Evolutionary conservation across 805 yeast species (phyloP).

Genomic region (Lachancea kluyveri): DNA sequence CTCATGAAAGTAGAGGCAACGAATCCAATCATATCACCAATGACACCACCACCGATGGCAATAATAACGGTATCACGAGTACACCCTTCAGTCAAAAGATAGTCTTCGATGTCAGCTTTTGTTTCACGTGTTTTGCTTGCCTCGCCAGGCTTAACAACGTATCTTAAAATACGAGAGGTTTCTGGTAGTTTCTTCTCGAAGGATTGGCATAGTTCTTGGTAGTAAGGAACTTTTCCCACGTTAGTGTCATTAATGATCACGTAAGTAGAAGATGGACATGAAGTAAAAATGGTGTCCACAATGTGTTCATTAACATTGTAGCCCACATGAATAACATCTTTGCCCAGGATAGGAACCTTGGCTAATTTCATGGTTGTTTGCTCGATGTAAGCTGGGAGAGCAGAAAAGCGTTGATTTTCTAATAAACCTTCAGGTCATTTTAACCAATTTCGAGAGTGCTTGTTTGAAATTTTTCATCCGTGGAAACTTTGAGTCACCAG

Average conservation of each 20-base stretch:
- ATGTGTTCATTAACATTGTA: conserved; percentile 71
- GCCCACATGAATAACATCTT: conserved; percentile 85
- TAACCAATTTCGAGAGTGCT: too few species aligned
- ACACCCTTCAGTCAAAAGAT: conserved; percentile 72
- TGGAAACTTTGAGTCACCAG: too few species aligned
- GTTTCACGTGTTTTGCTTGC: conserved; percentile 81
- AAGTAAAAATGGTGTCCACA: conserved; percentile 54
- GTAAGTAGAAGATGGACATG: conserved; percentile 80
- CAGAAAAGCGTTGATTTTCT: too few species aligned
- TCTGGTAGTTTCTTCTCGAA: conserved; percentile 42
- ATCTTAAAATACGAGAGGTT: conserved; percentile 60
- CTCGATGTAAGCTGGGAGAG: too few species aligned
- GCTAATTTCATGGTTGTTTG: conserved; percentile 18
- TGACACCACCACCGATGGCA: conserved; percentile 97
- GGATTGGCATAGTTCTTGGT: conserved; percentile 38
- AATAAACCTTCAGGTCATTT: too few species aligned
- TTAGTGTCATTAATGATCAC: conserved; percentile 86
- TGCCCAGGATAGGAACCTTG: conserved; percentile 73
- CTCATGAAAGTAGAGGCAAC: conserved; percentile 99
- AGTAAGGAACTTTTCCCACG: conserved; percentile 59
- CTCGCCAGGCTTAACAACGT: conserved; percentile 87
- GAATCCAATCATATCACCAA: conserved; percentile 98
- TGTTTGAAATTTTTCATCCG: too few species aligned
- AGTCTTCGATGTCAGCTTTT: conserved; percentile 91
- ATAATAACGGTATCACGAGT: conserved; percentile 92